Evolutionary conservation across 2,329 filamentous ascomycete genomes (phyloP).

Genomic region (Penicillium sp.): DNA sequence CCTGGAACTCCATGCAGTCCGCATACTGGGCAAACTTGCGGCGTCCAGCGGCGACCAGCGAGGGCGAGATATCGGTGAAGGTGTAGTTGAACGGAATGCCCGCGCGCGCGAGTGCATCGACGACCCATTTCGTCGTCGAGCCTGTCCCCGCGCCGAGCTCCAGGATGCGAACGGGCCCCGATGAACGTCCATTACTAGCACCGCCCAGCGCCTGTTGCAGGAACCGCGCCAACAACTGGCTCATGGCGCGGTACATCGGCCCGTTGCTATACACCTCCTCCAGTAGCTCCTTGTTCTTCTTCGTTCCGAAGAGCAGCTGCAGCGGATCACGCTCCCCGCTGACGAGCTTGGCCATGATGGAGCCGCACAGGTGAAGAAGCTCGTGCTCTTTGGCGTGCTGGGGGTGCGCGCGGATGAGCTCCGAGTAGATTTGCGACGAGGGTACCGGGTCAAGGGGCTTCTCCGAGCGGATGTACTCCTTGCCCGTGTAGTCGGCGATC

Average conservation of each 20-base stretch:
- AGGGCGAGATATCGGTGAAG: slow-evolving; percentile 43
- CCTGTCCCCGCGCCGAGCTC: slow-evolving; percentile 46
- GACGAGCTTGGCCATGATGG: slow-evolving; percentile 22
- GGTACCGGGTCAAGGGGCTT: neutral
- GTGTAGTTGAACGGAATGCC: slow-evolving; percentile 41
- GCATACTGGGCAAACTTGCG: slow-evolving; percentile 33
- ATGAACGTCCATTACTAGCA: no score
- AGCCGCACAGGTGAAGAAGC: slow-evolving; percentile 19
- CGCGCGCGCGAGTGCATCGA: slow-evolving; percentile 28
- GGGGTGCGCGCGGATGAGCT: neutral
- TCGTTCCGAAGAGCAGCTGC: slow-evolving; percentile 44
- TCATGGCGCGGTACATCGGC: slow-evolving; percentile 5
- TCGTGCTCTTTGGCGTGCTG: slow-evolving; percentile 11
- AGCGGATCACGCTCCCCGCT: slow-evolving; percentile 42
- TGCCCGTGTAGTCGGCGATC: neutral
- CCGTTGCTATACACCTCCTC: slow-evolving; percentile 40
- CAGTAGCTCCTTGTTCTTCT: slow-evolving; percentile 40
- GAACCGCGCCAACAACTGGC: neutral
- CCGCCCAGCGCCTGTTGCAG: neutral
- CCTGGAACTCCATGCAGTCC: slow-evolving; percentile 27
- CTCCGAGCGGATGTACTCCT: neutral
- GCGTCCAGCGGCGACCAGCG: slow-evolving; percentile 37
- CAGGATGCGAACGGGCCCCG: slow-evolving; percentile 38
- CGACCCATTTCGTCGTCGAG: slow-evolving; percentile 39
- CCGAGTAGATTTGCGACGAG: neutral